These are phyloP conservation scores for Irpex sp. DNA, from an alignment of 1,284 basidiomycete genomes.

Conservation along the genomic window DNA sequence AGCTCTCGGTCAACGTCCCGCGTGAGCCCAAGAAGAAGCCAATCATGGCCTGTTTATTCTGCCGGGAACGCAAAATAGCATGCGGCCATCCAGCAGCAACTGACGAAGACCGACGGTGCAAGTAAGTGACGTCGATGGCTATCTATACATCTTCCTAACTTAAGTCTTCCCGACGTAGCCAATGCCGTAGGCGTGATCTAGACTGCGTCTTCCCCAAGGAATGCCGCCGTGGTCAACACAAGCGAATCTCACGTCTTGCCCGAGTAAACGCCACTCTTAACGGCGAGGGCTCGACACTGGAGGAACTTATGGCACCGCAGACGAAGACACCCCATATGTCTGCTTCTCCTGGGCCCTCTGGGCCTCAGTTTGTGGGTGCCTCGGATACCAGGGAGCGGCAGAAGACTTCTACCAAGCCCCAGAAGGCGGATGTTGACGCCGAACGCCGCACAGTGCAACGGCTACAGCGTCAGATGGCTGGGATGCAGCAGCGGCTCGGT, in stretches of 20 bases:
- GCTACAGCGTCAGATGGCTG: not conserved
- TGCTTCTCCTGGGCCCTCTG: not conserved
- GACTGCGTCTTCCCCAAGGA: constrained; percentile 49
- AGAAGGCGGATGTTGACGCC: not conserved
- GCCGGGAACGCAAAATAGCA: constrained; percentile 37
- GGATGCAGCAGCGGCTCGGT: not conserved
- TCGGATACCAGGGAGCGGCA: not conserved
- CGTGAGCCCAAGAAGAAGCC: constrained; percentile 31
- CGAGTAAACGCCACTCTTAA: constrained; percentile 11
- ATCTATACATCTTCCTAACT: not conserved
- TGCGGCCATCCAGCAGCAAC: constrained; percentile 31
- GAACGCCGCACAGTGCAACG: not conserved
- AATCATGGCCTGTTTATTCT: constrained; percentile 36
- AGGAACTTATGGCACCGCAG: not conserved
- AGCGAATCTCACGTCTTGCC: constrained; percentile 29
- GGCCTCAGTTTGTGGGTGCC: not conserved
- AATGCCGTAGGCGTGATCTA: constrained; percentile 42
- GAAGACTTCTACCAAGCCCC: not conserved
- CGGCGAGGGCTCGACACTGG: not conserved
- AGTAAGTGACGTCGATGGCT: constrained; percentile 22
- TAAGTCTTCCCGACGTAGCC: constrained; percentile 28
- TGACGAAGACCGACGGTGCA: constrained; percentile 28
- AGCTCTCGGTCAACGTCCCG: constrained; percentile 15
- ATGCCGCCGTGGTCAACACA: constrained; percentile 49
- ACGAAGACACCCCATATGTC: not conserved